Evolutionary conservation across 169 alveolate species (phyloP).

Genomic region (Plasmodium sp.): DNA sequence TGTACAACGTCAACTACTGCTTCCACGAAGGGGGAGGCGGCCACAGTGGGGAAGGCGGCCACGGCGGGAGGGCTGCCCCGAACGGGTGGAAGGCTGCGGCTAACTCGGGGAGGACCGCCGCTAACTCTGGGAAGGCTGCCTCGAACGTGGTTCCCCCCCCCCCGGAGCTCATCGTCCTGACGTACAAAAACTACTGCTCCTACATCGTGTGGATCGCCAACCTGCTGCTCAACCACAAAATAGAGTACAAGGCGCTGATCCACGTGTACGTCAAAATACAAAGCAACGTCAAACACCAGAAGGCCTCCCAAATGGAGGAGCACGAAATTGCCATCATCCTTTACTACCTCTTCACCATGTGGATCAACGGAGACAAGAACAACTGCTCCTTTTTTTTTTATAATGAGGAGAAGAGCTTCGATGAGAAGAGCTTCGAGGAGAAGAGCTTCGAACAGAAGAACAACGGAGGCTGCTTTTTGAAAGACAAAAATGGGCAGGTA

Average conservation of each 20-base stretch:
- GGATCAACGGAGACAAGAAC: constrained; percentile 71
- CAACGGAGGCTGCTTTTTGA: constrained; percentile 36
- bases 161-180: constrained; percentile 35
- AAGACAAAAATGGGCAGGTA: constrained; percentile 52
- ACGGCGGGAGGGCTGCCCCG: not conserved
- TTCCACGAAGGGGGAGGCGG: not conserved
- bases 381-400: constrained; percentile 45
- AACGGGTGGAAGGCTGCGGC: not conserved
- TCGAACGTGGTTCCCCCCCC: not conserved
- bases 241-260: constrained; percentile 55
- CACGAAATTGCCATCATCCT: constrained; percentile 47
- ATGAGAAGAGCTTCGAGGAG: not conserved
- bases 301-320: constrained; percentile 23
- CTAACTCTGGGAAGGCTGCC: not conserved
- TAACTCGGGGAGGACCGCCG: not conserved
- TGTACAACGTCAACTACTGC: constrained; percentile 51
- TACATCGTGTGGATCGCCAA: constrained; percentile 59
- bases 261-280: constrained; percentile 40
- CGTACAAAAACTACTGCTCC: constrained; percentile 62
- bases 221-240: constrained; percentile 45
- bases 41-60: not conserved
- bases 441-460: constrained; percentile 50
- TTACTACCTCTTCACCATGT: constrained; percentile 62
- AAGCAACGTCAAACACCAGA: constrained; percentile 32
- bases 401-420: constrained; percentile 11